Evolutionary conservation across 495 filamentous ascomycete genomes (phyloP).

Genomic region (Penicillium canariense): DNA sequence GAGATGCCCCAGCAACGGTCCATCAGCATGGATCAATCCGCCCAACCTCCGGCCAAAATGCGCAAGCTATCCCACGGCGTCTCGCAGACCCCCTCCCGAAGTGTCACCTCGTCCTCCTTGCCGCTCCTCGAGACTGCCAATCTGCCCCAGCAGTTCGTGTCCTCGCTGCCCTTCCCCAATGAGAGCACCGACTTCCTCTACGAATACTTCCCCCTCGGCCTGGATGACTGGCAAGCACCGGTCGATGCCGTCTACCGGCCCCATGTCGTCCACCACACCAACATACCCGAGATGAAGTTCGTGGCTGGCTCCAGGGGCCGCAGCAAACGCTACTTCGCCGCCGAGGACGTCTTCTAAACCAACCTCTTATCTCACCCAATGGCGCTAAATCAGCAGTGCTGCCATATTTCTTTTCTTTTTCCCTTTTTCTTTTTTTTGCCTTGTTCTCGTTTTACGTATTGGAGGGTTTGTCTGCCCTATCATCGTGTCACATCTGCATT

Average conservation of each 20-base stretch:
- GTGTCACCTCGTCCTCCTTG: conserved; percentile 34
- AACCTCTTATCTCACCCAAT: not conserved
- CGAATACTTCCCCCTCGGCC: conserved; percentile 84
- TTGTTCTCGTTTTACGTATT: too few species aligned
- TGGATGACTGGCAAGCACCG: conserved; percentile 90
- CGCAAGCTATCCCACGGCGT: conserved; percentile 41
- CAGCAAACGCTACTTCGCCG: conserved; percentile 79
- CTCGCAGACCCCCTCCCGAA: conserved; percentile 33
- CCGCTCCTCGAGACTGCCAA: conserved; percentile 41
- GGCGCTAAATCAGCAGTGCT: conserved; percentile 10
- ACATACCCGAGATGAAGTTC: conserved; percentile 74
- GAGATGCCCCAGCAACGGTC: conserved; percentile 28
- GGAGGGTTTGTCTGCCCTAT: too few species aligned
- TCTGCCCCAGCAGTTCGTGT: conserved; percentile 38
- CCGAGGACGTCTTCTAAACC: conserved; percentile 53
- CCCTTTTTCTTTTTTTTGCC: conserved; percentile 5
- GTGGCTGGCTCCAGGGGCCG: conserved; percentile 60
- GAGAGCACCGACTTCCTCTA: conserved; percentile 81
- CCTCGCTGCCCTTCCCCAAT: conserved; percentile 53
- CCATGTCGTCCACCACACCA: conserved; percentile 87
- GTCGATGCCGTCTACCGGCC: conserved; percentile 92
- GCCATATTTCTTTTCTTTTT: too few species aligned
- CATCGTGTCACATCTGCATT: conserved; percentile 33
- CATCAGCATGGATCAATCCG: conserved; percentile 25
- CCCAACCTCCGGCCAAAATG: conserved; percentile 41